These are phyloP conservation scores for Fusarium longipes DNA, from an alignment of 2,329 filamentous ascomycete species.

Conservation along the genomic window DNA sequence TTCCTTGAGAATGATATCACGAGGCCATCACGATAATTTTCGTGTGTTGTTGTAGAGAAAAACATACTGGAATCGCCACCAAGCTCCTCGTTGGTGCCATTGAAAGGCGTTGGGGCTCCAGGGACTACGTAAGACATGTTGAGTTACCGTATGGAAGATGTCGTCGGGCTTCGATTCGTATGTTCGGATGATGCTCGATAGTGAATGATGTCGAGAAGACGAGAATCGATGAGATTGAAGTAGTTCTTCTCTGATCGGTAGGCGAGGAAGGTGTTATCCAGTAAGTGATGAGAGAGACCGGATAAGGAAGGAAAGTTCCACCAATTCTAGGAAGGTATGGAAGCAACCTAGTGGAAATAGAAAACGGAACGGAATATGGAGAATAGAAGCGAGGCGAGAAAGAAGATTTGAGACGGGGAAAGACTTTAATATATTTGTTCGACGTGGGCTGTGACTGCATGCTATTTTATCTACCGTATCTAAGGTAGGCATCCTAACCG, in stretches of 20 bases:
- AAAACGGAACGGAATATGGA: constrained; percentile 21
- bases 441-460: constrained; percentile 6
- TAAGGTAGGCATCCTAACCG: background rate
- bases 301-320: constrained; percentile 25
- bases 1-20: background rate
- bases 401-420: constrained; percentile 17
- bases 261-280: constrained; percentile 9
- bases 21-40: background rate
- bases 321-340: constrained; percentile 19
- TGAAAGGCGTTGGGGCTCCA: constrained; percentile 69
- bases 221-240: constrained; percentile 3
- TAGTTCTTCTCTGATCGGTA: constrained; percentile 13
- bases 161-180: constrained; percentile 26
- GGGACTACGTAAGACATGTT: constrained; percentile 70
- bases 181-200: constrained; percentile 3
- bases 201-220: background rate
- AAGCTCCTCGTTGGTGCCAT: constrained; percentile 70
- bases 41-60: background rate
- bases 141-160: constrained; percentile 13
- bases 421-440: constrained; percentile 35
- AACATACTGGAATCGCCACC: constrained; percentile 83
- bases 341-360: constrained; percentile 25
- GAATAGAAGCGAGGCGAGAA: background rate
- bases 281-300: constrained; percentile 16
- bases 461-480: constrained; percentile 8